Evolutionary conservation across 78 protist genomes (phyloP), one percentile per base, ranked within the genome.

Genomic region (Planoprotostelium fungivorum): DNA sequence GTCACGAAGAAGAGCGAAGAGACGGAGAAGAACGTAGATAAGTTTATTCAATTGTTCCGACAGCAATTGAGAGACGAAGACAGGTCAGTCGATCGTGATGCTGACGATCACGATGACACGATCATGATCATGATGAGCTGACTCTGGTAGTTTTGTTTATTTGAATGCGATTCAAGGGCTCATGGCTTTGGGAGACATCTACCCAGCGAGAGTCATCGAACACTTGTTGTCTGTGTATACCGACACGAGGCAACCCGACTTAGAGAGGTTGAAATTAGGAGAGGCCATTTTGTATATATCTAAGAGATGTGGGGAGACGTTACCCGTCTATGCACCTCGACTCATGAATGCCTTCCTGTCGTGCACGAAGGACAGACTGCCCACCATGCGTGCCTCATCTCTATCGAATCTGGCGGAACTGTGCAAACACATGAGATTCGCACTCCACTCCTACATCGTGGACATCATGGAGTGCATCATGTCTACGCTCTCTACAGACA

Each of bases 21-120:
- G 1, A 38, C 89, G 36, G 88, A 93, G 38, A 84, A 38, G 63
- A 93, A 93, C 34, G 34, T 89, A 29, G 85, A 84, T 28, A 89
- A 90, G 39, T 86, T 93, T 10, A 38, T 90, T 29, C 88, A 90
- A 0, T 51, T 93, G 1, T 93, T 93, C 31, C 88, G 87, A 34
- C 84, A 91, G 31, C 95, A 93, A 90, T 29, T 93, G 0, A 84
- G 34, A 35, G 95, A 93, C 86, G 95, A 90, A 25, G 95, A 93
- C 83, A 87, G 93, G 89, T 90, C 51, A 31, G 88, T 90, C 0
- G 23, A 29, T 28, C 31, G 9, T 1, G 36, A n/a, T 1, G 1
- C 1, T 84, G n/a, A n/a, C n/a, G n/a, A n/a, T n/a, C n/a, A n/a
- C n/a, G n/a, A n/a, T n/a, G n/a, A 1, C 28, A 10, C 35, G 10